Percentiles rank a stretch among this genome's conserved stretches.
Evolutionary conservation across 2,329 filamentous ascomycete genomes (phyloP).

Genomic region (Calonectria multiphialidica): DNA sequence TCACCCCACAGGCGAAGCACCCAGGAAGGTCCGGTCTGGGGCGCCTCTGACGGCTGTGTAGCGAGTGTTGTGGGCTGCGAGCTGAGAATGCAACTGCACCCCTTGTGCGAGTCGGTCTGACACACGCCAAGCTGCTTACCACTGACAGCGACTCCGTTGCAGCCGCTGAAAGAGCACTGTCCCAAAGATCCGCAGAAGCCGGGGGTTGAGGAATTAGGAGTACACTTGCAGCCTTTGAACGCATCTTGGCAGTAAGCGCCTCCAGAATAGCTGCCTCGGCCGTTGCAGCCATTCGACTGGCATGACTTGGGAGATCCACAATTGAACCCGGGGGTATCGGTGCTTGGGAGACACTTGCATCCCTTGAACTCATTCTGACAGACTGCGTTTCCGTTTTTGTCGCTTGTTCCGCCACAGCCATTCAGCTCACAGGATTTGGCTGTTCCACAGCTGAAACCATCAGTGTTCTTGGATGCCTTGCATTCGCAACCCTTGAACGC

Average conservation of each 20-base stretch:
- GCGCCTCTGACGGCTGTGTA: background rate
- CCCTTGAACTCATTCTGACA: conserved; percentile 5
- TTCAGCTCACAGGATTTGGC: conserved; percentile 7
- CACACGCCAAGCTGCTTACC: conserved; percentile 3
- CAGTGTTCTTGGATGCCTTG: background rate
- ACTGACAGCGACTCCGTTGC: background rate
- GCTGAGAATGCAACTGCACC: conserved; percentile 2
- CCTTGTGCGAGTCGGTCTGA: conserved; percentile 7
- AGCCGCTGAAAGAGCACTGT: conserved; percentile 2
- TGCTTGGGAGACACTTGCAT: conserved; percentile 6
- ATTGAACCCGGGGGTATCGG: background rate
- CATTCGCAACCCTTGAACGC: background rate
- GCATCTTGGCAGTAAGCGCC: conserved; percentile 12
- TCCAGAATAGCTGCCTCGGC: background rate
- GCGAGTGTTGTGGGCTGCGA: background rate
- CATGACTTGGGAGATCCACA: background rate
- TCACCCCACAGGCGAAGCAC: conserved; percentile 6
- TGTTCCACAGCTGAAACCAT: background rate
- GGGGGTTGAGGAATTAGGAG: background rate
- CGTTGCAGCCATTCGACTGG: conserved; percentile 11
- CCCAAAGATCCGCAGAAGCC: conserved; percentile 7
- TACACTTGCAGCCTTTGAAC: conserved; percentile 2
- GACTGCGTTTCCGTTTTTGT: background rate
- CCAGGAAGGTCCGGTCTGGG: background rate
- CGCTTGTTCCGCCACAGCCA: background rate